phyloP scores from a whole-genome alignment of 2,329 filamentous ascomycete species.

The Saccharata proteae region DNA sequence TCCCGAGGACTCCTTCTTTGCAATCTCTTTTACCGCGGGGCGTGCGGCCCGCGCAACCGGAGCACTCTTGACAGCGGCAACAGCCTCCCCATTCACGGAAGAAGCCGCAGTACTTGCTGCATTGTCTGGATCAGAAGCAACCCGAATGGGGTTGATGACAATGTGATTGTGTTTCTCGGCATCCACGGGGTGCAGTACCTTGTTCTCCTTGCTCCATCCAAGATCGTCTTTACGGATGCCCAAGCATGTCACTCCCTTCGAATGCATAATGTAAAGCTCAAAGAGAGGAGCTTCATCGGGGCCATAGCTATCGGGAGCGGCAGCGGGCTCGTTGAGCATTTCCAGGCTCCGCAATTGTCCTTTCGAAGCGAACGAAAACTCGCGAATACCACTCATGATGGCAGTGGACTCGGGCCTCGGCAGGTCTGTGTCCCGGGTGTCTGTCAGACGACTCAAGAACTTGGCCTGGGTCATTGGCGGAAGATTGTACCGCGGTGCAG shows the following conservation, averaged over 20 bases:
- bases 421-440: slow-evolving; percentile 42
- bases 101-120: slow-evolving; percentile 26
- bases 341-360: slow-evolving; percentile 83
- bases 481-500: slow-evolving; percentile 83
- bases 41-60: slow-evolving; percentile 17
- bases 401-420: slow-evolving; percentile 88
- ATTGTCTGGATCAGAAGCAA: slow-evolving; percentile 20
- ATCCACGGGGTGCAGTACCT: slow-evolving; percentile 68
- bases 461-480: slow-evolving; percentile 71
- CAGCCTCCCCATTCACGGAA: slow-evolving; percentile 33
- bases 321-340: slow-evolving; percentile 63
- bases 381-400: slow-evolving; percentile 91
- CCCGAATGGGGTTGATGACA: slow-evolving; percentile 54
- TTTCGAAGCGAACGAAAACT: slow-evolving; percentile 82
- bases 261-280: slow-evolving; percentile 95
- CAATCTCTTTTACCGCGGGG: slow-evolving; percentile 13
- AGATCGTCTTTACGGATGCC: slow-evolving; percentile 79
- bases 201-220: slow-evolving; percentile 84
- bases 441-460: slow-evolving; percentile 68
- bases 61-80: slow-evolving; percentile 6
- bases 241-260: slow-evolving; percentile 86
- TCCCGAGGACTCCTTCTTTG: slow-evolving; percentile 23
- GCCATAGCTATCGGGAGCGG: slow-evolving; percentile 41
- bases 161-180: slow-evolving; percentile 64
- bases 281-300: slow-evolving; percentile 66